Evolutionary conservation across 1,139 yeast genomes (phyloP).

Genomic region (Sugiyamaella sp.): DNA sequence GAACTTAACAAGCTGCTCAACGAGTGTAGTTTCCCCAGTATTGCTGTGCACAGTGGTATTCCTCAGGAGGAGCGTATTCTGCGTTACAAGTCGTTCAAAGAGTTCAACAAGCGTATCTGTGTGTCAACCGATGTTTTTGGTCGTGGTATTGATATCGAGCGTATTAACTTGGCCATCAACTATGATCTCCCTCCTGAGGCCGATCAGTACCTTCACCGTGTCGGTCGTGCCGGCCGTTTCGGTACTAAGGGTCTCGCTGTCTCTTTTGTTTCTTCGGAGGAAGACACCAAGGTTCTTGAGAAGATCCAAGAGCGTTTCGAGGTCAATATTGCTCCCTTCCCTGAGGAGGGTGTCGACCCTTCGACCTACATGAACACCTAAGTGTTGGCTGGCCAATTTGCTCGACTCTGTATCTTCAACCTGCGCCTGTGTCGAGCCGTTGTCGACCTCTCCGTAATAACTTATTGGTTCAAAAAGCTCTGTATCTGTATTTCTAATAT

Average conservation of each 20-base stretch:
- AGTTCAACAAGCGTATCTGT: constrained; percentile 97
- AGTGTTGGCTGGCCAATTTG: too few relatives aligned
- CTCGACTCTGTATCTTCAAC: too few relatives aligned
- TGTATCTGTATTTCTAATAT: not conserved
- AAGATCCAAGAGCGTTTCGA: constrained; percentile 97
- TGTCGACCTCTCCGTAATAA: too few relatives aligned
- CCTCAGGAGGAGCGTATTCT: constrained; percentile 98
- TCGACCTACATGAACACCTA: constrained; percentile 97
- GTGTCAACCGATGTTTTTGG: constrained; percentile 98
- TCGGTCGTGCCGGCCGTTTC: constrained; percentile 99
- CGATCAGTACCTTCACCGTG: constrained; percentile 98
- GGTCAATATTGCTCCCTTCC: constrained; percentile 92
- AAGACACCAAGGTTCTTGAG: constrained; percentile 86
- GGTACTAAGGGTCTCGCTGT: constrained; percentile 99
- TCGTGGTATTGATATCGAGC: constrained; percentile 99
- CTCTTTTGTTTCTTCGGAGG: constrained; percentile 82
- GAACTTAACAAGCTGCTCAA: constrained; percentile 87
- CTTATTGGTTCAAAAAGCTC: not conserved
- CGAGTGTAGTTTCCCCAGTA: constrained; percentile 95
- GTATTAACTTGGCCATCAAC: constrained; percentile 96
- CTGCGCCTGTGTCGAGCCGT: too few relatives aligned
- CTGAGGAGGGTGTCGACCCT: constrained; percentile 98
- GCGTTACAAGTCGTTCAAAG: constrained; percentile 94
- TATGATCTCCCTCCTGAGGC: constrained; percentile 86
- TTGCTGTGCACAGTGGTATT: constrained; percentile 94